Base-by-base conservation (phyloP, 192 early-diverging fungal species). In the Phycomyces blakesleeanus region DNA sequence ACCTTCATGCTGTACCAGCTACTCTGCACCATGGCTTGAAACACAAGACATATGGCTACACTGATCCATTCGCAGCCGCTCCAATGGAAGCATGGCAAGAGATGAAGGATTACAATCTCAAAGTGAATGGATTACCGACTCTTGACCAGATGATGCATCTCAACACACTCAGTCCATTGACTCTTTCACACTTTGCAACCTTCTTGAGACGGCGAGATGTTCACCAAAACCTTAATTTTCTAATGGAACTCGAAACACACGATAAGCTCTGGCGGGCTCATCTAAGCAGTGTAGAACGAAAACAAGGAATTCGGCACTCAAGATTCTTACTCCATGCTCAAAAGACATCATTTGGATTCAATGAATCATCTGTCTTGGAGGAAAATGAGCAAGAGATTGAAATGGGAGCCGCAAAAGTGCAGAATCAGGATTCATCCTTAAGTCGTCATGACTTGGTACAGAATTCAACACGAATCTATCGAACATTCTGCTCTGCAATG, bases 141-240 rank as follows among this genome's bases (percentile, higher is more conserved):
- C 42, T 75, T 16, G 73, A 75, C 56, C 73, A 75, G 55, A 27
- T 75, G 22, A 37, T 75, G 51, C 26, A 55, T 24, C 49, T 63
- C 0, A 56, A 65, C n/a, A 69, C 73, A 2, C 50, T 51, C 12
- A 67, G 55, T 29, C 77, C 77, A 10, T 41, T 79, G 18, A 60
- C 70, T n/a, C 71, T 70, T 44, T 61, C 68, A 7, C 69, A 79
- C 42, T 76, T 79, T 55, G 58, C 72, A 22, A 51, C 60, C 15
- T 79, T 73, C 55, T 40, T 79, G 7, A 51, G 58, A 50, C 42
- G 55, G 22, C 57, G 61, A 16, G 57, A 59, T 38, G 74, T 73
- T 12, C 75, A 79, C 21, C 63, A 73, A 10, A 79, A 79, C 26
- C 57, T 79, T 10, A 76, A 70, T 40, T 76, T 76, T 27, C 70